phyloP scores from a whole-genome alignment of 441 rosid species.

The Aleurites moluccanus region DNA sequence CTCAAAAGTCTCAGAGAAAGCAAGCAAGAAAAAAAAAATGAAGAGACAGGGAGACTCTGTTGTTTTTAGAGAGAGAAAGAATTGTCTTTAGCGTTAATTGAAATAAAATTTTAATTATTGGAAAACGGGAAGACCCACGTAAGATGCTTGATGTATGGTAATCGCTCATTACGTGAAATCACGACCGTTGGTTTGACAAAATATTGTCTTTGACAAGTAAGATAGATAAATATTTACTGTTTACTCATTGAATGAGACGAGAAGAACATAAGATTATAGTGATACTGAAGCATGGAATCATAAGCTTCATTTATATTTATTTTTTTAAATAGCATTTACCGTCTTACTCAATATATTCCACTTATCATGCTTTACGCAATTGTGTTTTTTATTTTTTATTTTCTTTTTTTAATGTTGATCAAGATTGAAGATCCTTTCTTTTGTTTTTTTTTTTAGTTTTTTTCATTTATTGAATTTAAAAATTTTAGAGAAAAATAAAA shows the following conservation, averaged over 20 bases:
- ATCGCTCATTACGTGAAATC: conserved; percentile 19
- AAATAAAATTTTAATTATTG: conserved; percentile 25
- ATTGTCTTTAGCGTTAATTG: conserved; percentile 31
- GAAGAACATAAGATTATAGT: background rate
- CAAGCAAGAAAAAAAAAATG: no score
- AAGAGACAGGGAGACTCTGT: background rate
- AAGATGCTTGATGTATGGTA: background rate
- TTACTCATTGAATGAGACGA: background rate
- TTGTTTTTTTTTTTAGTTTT: no score
- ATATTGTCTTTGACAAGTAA: conserved; percentile 15
- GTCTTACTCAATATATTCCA: conserved; percentile 22
- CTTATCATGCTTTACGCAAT: conserved; percentile 23
- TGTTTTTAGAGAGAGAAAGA: conserved; percentile 31
- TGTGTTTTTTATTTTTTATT: background rate
- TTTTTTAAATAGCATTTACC: conserved; percentile 9
- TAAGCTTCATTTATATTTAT: background rate
- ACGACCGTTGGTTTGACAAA: conserved; percentile 28
- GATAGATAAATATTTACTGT: no score
- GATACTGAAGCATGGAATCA: conserved; percentile 16
- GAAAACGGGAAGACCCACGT: conserved; percentile 23
- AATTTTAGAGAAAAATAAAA: no score
- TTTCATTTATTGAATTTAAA: no score
- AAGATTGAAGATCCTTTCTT: no score
- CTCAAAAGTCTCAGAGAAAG: conserved; percentile 39
- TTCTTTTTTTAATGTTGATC: background rate